Base-by-base conservation (phyloP, 495 filamentous ascomycete species). In the Parathielavia hyrcaniae region DNA sequence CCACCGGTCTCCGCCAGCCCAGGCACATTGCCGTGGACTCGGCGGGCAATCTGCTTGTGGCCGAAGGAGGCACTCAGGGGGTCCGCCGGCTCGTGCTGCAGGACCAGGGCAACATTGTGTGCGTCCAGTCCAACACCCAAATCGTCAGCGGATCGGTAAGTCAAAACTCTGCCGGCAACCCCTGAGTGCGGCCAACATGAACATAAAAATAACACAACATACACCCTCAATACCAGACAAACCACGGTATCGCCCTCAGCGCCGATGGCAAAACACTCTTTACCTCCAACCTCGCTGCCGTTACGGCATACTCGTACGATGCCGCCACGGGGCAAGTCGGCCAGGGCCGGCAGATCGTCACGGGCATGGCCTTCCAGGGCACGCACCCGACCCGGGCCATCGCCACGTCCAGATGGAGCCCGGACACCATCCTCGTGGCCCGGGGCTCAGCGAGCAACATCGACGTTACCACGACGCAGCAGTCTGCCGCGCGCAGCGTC, bases 201-300 rank as follows among this genome's bases (percentile, higher is more conserved):
- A n/a, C n/a, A n/a, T 3, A n/a, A 4, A 22, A 32, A 9, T n/a
- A 10, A 22, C 20, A 58, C 49, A 14, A 43, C 5, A 11, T 41
- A 17, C 12, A n/a, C n/a, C n/a, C n/a, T n/a, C n/a, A n/a, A n/a
- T 30, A 30, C 36, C 30, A 83, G 75, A 69, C 86, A 3, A 85
- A 85, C 64, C 84, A 88, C 65, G 85, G 84, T 11, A 73, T 87
- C 32, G 77, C 78, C 14, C 59, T 87, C 17, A 83, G 78, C 20
- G 61, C 62, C 12, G 82, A 86, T 67, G 83, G 85, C 47, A 77
- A 70, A 48, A 86, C 81, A 0, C 69, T 87, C 39, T 86, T 83
- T 62, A 82, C 81, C 4, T 86, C 82, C 14, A 79, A 71, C 40
- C 48, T 78, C 7, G 66, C 74, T n/a, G 69, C 68, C 8, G 84